Evolutionary conservation across 139 green algal genomes (phyloP).

Genomic region (Diplosphaera chodatii): DNA sequence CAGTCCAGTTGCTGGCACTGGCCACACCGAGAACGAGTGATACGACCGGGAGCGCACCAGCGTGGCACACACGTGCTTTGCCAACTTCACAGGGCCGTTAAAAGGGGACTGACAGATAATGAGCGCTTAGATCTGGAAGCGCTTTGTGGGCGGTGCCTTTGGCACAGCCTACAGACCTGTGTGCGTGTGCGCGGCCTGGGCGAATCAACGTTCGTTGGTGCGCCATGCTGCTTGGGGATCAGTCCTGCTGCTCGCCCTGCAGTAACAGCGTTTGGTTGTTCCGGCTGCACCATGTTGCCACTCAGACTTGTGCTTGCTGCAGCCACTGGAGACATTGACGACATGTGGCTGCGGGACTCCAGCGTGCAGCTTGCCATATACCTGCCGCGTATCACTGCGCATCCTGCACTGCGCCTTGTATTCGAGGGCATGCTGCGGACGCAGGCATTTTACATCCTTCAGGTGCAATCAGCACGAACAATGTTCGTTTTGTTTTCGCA

Average conservation of each 20-base stretch:
- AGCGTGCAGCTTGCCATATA: slow-evolving; percentile 50
- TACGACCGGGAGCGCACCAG: too few relatives aligned
- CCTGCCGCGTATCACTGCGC: slow-evolving; percentile 30
- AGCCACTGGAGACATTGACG: slow-evolving; percentile 36
- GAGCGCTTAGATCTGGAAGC: slow-evolving; percentile 13
- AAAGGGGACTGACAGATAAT: not conserved
- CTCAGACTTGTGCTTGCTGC: too few relatives aligned
- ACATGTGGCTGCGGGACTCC: slow-evolving; percentile 52
- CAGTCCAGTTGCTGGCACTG: too few relatives aligned
- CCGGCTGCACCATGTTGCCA: too few relatives aligned
- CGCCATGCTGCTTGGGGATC: too few relatives aligned
- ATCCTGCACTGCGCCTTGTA: slow-evolving; percentile 25
- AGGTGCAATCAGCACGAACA: too few relatives aligned
- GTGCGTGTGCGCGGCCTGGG: slow-evolving; percentile 26
- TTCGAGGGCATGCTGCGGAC: slow-evolving; percentile 36
- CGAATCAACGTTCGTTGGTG: slow-evolving; percentile 13
- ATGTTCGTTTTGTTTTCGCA: too few relatives aligned
- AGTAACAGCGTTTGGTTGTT: too few relatives aligned
- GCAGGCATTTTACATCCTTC: slow-evolving; percentile 52
- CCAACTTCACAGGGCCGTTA: not conserved
- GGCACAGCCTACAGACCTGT: slow-evolving; percentile 34
- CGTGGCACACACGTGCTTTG: too few relatives aligned
- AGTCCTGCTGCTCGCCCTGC: too few relatives aligned
- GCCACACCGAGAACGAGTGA: too few relatives aligned
- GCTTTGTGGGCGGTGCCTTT: slow-evolving; percentile 47